These are phyloP conservation scores for Hypoxylon sp. DNA, from an alignment of 2,329 filamentous ascomycete genomes.

Conservation along the genomic window DNA sequence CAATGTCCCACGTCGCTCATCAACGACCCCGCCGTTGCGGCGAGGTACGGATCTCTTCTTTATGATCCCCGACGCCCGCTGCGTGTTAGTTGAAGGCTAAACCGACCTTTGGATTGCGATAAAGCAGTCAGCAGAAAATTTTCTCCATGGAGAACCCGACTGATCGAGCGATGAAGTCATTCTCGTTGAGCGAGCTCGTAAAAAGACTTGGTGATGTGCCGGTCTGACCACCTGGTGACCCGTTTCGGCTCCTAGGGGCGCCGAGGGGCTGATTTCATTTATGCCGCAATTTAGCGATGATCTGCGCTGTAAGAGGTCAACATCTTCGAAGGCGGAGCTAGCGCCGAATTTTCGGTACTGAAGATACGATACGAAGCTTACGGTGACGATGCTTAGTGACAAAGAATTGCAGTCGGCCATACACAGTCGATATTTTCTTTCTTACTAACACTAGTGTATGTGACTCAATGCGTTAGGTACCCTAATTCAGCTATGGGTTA, in stretches of 20 bases:
- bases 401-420: slow-evolving; percentile 15
- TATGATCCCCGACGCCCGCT: slow-evolving; percentile 21
- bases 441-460: slow-evolving; percentile 14
- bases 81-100: slow-evolving; percentile 24
- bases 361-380: slow-evolving; percentile 29
- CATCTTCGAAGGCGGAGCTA: slow-evolving; percentile 25
- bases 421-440: slow-evolving; percentile 8
- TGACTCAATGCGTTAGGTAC: slow-evolving; percentile 13
- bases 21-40: slow-evolving; percentile 36
- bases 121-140: slow-evolving; percentile 20
- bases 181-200: slow-evolving; percentile 16
- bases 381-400: slow-evolving; percentile 36
- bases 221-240: slow-evolving; percentile 16
- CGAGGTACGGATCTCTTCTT: slow-evolving; percentile 20
- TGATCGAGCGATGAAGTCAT: slow-evolving; percentile 40
- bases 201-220: slow-evolving; percentile 4
- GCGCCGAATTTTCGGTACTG: slow-evolving; percentile 21
- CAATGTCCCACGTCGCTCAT: slow-evolving; percentile 35
- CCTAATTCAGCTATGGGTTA: slow-evolving; percentile 20
- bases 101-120: neutral
- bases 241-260: slow-evolving; percentile 7
- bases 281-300: slow-evolving; percentile 26
- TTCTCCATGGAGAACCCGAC: slow-evolving; percentile 12
- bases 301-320: slow-evolving; percentile 34
- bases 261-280: slow-evolving; percentile 22